Evolutionary conservation across 441 rosid genomes (phyloP).

Genomic region (Erodium moschatum): DNA sequence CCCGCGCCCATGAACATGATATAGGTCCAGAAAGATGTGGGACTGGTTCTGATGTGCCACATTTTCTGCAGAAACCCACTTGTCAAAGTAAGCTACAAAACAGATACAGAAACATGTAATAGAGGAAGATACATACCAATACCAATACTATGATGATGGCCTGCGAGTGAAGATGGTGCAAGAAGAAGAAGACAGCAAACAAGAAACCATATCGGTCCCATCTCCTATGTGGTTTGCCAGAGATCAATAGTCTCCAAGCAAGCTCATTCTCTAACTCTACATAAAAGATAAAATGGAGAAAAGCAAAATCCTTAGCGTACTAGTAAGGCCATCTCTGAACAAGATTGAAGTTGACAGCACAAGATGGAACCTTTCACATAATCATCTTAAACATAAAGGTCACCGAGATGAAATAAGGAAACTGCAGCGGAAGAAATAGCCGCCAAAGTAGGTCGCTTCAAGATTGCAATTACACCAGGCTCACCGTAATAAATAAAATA

Average conservation of each 20-base stretch:
- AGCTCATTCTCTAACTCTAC: constrained; percentile 1
- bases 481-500: too few species aligned
- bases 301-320: constrained; percentile 4
- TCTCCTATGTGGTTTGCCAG: not conserved
- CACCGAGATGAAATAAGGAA: too few species aligned
- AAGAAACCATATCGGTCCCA: not conserved
- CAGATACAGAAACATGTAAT: not conserved
- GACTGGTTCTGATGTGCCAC: constrained; percentile 4
- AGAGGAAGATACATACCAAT: not conserved
- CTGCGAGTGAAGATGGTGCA: constrained; percentile 3
- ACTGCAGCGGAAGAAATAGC: not conserved
- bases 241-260: not conserved
- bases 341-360: not conserved
- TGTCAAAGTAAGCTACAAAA: not conserved
- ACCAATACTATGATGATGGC: not conserved
- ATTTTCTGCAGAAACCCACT: constrained; percentile 18
- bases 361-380: not conserved
- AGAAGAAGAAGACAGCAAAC: constrained; percentile 9
- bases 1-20: constrained; percentile 17
- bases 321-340: not conserved
- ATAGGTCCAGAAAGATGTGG: constrained; percentile 11
- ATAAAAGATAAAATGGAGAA: not conserved
- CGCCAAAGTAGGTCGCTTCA: not conserved
- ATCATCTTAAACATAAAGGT: too few species aligned
- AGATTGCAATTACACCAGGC: not conserved